Percentiles rank a stretch among this genome's conserved stretches.
Conservation (phyloP, 305 asterid genomes). For the Ilex paraguariensis region DNA sequence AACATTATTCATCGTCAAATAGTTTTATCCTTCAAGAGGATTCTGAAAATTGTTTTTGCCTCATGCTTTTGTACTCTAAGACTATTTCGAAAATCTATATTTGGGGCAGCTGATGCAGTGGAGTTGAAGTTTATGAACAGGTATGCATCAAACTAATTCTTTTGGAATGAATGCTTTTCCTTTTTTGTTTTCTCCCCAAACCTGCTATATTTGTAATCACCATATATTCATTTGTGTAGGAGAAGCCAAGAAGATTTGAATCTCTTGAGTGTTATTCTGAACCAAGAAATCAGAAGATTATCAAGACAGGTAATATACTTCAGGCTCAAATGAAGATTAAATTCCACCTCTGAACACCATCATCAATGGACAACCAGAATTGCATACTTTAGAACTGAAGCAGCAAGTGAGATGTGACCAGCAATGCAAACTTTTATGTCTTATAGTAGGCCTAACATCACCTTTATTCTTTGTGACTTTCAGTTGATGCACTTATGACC, state of each 20-base stretch:
- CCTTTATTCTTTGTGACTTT: too few relatives aligned
- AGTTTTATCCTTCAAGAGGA: slow-evolving; percentile 10
- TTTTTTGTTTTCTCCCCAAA: slow-evolving; percentile 4
- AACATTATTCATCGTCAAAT: not conserved
- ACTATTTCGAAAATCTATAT: slow-evolving; percentile 84
- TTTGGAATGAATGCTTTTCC: slow-evolving; percentile 8
- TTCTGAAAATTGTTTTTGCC: slow-evolving; percentile 3
- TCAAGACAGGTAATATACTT: slow-evolving; percentile 69
- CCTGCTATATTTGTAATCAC: not conserved
- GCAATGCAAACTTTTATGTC: too few relatives aligned
- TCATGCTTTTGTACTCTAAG: slow-evolving; percentile 29
- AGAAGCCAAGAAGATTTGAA: slow-evolving; percentile 79
- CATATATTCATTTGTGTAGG: slow-evolving; percentile 40
- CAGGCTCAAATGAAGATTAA: not conserved
- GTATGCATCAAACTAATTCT: slow-evolving; percentile 28
- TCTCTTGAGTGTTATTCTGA: slow-evolving; percentile 70
- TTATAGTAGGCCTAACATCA: too few relatives aligned
- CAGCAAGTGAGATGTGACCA: too few relatives aligned
- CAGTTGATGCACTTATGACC: too few relatives aligned
- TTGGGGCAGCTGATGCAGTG: slow-evolving; percentile 98
- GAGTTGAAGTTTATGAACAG: slow-evolving; percentile 91
- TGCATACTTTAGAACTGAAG: too few relatives aligned
- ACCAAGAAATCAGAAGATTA: slow-evolving; percentile 89
- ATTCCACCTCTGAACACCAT: too few relatives aligned
- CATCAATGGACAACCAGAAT: too few relatives aligned